Evolutionary conservation across 306 rosid genomes (phyloP).

Genomic region (Pterocarpus macrocarpus): DNA sequence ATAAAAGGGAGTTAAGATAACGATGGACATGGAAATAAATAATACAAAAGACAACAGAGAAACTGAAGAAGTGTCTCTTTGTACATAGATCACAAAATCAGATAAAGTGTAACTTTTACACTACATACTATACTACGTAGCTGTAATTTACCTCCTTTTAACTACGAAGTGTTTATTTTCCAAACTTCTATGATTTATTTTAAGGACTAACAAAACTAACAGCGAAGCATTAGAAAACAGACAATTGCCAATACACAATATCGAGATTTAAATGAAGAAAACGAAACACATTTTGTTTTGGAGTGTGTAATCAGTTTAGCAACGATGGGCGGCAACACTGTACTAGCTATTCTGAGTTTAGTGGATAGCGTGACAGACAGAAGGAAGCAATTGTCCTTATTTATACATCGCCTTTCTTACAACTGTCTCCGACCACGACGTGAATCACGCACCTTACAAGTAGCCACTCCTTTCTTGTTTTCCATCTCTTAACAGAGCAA

Average conservation of each 20-base stretch:
- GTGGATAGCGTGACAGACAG: not conserved
- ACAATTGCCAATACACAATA: not conserved
- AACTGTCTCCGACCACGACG: not conserved
- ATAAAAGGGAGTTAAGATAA: not conserved
- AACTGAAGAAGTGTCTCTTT: no score
- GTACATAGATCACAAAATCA: no score
- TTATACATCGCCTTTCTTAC: not conserved
- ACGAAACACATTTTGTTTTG: not conserved
- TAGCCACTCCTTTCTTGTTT: not conserved
- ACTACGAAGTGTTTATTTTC: not conserved
- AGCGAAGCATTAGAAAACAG: not conserved
- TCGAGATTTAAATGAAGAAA: not conserved
- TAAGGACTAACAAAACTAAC: not conserved
- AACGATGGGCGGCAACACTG: not conserved
- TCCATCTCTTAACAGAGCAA: not conserved
- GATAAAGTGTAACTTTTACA: no score
- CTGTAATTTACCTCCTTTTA: no score
- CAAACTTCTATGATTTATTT: not conserved
- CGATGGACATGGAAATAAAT: not conserved
- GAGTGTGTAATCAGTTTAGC: not conserved
- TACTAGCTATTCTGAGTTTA: not conserved
- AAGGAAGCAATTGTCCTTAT: slow-evolving; percentile 11
- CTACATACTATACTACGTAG: no score
- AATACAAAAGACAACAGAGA: not conserved
- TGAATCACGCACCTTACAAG: not conserved